Evolutionary conservation across 78 protist genomes (phyloP), one percentile per base, ranked within the genome.

Genomic region (Dictyostelium brefeldianum): DNA sequence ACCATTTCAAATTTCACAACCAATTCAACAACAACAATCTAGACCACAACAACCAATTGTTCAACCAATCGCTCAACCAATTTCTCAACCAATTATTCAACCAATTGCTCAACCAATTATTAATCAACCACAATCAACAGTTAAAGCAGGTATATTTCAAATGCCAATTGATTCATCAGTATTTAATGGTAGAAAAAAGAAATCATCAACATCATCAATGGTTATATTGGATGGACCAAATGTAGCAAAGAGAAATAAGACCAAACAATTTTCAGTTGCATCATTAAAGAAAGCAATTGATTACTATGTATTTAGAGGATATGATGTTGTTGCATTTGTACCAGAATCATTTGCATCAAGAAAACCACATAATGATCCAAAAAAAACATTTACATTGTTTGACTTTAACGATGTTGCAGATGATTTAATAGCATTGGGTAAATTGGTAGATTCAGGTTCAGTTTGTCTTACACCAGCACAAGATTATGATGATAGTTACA

Each of bases 401-500:
- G 95, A 79, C 3, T 91, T 41, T 27, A 69, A 78, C 29, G 90
- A 85, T 20, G 8, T 83, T 18, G 83, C 83, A 5, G 92, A 83
- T 27, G 75, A 94, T 54, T 25, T 67, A 4, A 43, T 29, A 8
- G 46, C 67, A 36, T 46, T 94, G 31, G 53, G 78, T 14, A 59
- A 79, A 47, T 51, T 87, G 67, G 82, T 81, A 75, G 91, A 81
- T 12, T 7, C 51, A n/a, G 90, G 78, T 1, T n/a, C 29, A 41
- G 80, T 95, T 25, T 78, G 90, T 27, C 12, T 90, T 18, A 95
- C 97, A 9, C 97, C 97, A 5, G 91, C 95, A 4, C 95, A 90
- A 50, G 97, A 95, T 80, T 95, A 95, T 89, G 97, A 95, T 20
- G 97, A 95, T 41, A 69, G 77, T n/a, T 95, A 95, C 71, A 54